Evolutionary conservation across 768 basidiomycete genomes (phyloP).

Genomic region (Tricholoma bakamatsutake): DNA sequence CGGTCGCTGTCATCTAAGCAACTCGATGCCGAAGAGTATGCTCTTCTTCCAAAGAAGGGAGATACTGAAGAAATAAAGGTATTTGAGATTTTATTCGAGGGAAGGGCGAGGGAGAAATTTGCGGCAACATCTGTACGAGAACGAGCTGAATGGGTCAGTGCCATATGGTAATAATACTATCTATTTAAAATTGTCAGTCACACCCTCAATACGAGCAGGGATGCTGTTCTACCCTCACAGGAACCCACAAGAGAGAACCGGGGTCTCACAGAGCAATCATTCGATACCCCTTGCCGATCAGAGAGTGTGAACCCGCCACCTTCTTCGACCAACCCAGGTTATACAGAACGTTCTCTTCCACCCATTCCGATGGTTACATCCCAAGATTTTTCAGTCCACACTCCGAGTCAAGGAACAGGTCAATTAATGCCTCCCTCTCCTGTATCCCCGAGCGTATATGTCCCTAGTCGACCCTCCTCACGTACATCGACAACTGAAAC

Average conservation of each 20-base stretch:
- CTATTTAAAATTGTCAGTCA: slow-evolving; percentile 1
- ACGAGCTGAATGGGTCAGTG: slow-evolving; percentile 68
- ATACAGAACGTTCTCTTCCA: slow-evolving; percentile 27
- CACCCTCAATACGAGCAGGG: slow-evolving; percentile 34
- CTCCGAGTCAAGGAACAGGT: not conserved
- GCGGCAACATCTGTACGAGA: slow-evolving; percentile 56
- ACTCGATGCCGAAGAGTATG: slow-evolving; percentile 37
- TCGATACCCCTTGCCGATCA: not conserved
- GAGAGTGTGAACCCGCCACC: not conserved
- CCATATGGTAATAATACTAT: slow-evolving; percentile 54
- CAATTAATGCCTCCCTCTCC: slow-evolving; percentile 4
- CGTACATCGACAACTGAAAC: slow-evolving; percentile 8
- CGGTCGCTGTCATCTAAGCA: slow-evolving; percentile 46
- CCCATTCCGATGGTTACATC: slow-evolving; percentile 20
- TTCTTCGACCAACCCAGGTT: slow-evolving; percentile 6
- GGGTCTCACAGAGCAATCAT: not conserved
- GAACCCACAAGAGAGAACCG: slow-evolving; percentile 1
- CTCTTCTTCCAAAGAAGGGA: slow-evolving; percentile 30
- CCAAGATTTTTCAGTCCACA: not conserved
- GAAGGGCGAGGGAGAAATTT: slow-evolving; percentile 48
- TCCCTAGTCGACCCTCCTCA: slow-evolving; percentile 18
- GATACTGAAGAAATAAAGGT: slow-evolving; percentile 41
- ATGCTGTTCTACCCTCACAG: slow-evolving; percentile 43
- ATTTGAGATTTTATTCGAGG: slow-evolving; percentile 63
- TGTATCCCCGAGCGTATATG: slow-evolving; percentile 22